Conservation (phyloP, 129 eudicot genomes). For the Tagetes erecta region DNA sequence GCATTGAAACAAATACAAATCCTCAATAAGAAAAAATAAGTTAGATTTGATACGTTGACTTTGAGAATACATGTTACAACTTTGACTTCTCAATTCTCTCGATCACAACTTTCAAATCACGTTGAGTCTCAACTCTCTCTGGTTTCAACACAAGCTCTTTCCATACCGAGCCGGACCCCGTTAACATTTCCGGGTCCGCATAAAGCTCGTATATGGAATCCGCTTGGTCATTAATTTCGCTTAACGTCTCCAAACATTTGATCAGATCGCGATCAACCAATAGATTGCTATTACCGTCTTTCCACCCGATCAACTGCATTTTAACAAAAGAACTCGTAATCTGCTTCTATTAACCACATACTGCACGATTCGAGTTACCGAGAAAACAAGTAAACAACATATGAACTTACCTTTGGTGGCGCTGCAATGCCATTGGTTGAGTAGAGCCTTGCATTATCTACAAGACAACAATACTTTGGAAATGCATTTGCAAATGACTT, state of each 20-base stretch:
- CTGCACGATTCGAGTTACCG: too few species aligned
- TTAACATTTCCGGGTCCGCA: conserved; percentile 33
- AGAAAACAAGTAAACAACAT: neutral
- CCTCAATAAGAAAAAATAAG: too few species aligned
- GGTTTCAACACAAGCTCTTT: conserved; percentile 60
- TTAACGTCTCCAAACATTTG: conserved; percentile 49
- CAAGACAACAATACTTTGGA: conserved; percentile 62
- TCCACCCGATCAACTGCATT: conserved; percentile 80
- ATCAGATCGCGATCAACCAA: conserved; percentile 62
- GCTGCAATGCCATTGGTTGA: conserved; percentile 67
- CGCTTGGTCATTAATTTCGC: conserved; percentile 69
- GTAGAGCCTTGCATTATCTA: conserved; percentile 77
- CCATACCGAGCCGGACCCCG: conserved; percentile 64
- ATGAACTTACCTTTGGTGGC: conserved; percentile 55
- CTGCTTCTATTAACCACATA: neutral
- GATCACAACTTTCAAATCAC: conserved; percentile 51
- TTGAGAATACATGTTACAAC: neutral
- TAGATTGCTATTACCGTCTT: conserved; percentile 60
- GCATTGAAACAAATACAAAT: too few species aligned
- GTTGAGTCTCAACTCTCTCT: conserved; percentile 50
- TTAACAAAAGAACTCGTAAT: neutral
- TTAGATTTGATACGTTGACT: too few species aligned
- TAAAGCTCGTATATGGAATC: conserved; percentile 79
- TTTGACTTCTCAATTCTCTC: conserved; percentile 49
- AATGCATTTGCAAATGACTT: conserved; percentile 86